Conservation (phyloP, 2,329 filamentous ascomycete genomes). For the Aureobasidium melanogenum region DNA sequence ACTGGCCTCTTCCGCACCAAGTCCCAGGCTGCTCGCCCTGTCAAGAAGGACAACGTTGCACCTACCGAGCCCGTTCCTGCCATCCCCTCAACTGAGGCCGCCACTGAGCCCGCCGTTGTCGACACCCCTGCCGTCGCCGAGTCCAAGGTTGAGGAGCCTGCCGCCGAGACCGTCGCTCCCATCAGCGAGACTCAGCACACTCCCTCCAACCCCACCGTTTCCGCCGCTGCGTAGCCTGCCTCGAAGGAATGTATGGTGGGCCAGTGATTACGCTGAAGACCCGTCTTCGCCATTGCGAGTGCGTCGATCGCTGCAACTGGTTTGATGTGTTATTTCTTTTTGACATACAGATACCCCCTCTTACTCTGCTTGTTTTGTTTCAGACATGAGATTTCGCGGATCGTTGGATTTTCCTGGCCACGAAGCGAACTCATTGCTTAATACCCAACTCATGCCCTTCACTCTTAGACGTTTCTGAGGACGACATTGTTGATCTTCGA, state of each 20-base stretch:
- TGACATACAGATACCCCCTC: constrained; percentile 14
- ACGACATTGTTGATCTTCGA: background rate
- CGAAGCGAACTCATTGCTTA: constrained; percentile 15
- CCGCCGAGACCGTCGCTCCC: constrained; percentile 21
- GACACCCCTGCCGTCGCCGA: constrained; percentile 6
- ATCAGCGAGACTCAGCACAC: constrained; percentile 18
- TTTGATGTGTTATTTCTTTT: constrained; percentile 13
- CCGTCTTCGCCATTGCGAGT: constrained; percentile 5
- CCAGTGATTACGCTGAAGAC: constrained; percentile 5
- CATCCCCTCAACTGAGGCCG: constrained; percentile 9
- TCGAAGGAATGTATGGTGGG: constrained; percentile 15
- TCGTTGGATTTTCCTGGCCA: constrained; percentile 8
- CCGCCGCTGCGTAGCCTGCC: constrained; percentile 25
- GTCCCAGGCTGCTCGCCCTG: constrained; percentile 32
- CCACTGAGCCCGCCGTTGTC: background rate
- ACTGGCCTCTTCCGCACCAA: constrained; percentile 30
- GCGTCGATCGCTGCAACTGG: constrained; percentile 15
- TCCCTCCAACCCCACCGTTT: constrained; percentile 20
- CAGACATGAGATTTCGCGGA: background rate
- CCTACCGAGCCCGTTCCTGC: constrained; percentile 20
- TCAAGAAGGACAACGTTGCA: constrained; percentile 27
- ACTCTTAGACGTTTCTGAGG: background rate
- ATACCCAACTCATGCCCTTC: constrained; percentile 18
- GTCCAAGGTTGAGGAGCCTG: constrained; percentile 17
- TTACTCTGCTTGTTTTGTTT: constrained; percentile 10